phyloP scores from a whole-genome alignment of 257 asterid species.

The Solanum neorickii region DNA sequence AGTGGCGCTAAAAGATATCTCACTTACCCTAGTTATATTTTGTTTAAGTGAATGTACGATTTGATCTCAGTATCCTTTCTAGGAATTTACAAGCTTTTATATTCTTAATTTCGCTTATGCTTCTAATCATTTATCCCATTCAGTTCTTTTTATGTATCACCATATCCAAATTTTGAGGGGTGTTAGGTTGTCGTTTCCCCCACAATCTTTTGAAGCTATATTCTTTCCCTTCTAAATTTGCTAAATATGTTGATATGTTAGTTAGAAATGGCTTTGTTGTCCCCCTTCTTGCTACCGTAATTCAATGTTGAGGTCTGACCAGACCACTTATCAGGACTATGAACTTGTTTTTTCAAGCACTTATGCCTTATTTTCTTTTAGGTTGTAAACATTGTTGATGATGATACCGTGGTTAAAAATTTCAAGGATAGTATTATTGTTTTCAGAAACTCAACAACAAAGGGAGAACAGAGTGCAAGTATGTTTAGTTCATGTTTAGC shows the following conservation, averaged over 20 bases:
- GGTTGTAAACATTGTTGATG: constrained; percentile 48
- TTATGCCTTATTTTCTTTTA: constrained; percentile 12
- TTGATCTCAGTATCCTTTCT: neutral
- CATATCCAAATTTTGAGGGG: neutral
- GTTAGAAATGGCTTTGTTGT: neutral
- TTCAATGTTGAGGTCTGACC: neutral
- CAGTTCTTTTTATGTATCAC: neutral
- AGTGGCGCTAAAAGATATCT: neutral
- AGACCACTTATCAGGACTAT: neutral
- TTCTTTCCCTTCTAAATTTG: neutral
- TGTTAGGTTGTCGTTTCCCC: neutral
- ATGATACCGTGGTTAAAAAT: constrained; percentile 26
- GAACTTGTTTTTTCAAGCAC: neutral
- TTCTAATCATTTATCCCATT: neutral
- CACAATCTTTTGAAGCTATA: neutral
- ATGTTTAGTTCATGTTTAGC: constrained; percentile 3
- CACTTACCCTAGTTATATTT: neutral
- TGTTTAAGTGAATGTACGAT: neutral
- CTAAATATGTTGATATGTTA: neutral
- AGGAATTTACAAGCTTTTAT: neutral
- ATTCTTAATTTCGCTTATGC: neutral
- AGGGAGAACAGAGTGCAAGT: constrained; percentile 23
- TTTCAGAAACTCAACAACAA: constrained; percentile 27
- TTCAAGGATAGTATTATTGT: constrained; percentile 29
- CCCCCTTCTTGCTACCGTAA: neutral